phyloP scores from a whole-genome alignment of 2,329 filamentous ascomycete genomes.

The Pezicula radicicola region DNA sequence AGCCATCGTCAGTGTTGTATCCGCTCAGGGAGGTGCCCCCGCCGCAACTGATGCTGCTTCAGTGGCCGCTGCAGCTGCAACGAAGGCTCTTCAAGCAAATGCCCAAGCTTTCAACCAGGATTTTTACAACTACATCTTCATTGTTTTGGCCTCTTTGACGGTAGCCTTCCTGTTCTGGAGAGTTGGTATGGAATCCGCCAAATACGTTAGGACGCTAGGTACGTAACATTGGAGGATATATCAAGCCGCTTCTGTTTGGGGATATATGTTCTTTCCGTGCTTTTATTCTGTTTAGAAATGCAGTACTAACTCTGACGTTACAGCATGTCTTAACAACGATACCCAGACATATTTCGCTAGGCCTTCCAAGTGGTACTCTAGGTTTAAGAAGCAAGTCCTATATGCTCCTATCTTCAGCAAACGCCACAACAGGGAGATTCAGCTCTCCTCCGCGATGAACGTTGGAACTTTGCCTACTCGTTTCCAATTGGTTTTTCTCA shows the following conservation, averaged over 20 bases:
- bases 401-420: slow-evolving; percentile 71
- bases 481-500: slow-evolving; percentile 68
- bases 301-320: too few species aligned
- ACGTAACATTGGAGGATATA: too few species aligned
- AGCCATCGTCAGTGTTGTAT: slow-evolving; percentile 16
- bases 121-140: slow-evolving; percentile 58
- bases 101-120: slow-evolving; percentile 41
- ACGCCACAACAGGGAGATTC: slow-evolving; percentile 73
- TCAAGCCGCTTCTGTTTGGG: too few species aligned
- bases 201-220: slow-evolving; percentile 65
- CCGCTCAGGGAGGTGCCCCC: slow-evolving; percentile 11
- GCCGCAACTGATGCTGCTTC: slow-evolving; percentile 7
- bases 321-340: slow-evolving; percentile 71
- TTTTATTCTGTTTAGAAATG: too few species aligned
- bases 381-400: slow-evolving; percentile 63
- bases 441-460: slow-evolving; percentile 63
- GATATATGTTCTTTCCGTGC: too few species aligned
- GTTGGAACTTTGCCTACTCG: slow-evolving; percentile 78
- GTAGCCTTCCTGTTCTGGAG: slow-evolving; percentile 66
- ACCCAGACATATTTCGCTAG: slow-evolving; percentile 75
- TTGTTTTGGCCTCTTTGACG: slow-evolving; percentile 63
- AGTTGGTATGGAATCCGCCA: slow-evolving; percentile 54
- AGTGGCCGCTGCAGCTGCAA: slow-evolving; percentile 10
- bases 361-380: slow-evolving; percentile 50
- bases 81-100: slow-evolving; percentile 11